Conservation (phyloP, 345 rosid genomes). For the Syzygium jambos region DNA sequence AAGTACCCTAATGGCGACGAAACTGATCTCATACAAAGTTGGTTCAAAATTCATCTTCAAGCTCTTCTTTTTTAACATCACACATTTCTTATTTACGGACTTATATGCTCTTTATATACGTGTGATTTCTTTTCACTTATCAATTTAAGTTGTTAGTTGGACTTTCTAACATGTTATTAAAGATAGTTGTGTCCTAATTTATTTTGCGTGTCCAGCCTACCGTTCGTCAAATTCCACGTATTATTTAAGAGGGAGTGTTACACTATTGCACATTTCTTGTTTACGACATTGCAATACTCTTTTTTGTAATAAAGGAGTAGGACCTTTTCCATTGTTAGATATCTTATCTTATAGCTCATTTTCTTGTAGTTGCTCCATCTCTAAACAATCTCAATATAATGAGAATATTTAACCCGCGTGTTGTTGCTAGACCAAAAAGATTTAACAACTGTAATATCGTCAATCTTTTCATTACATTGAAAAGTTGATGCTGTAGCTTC, state of each 20-base stretch:
- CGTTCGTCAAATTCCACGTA: not conserved
- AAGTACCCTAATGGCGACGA: not conserved
- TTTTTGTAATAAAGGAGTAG: not conserved
- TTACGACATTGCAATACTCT: too few relatives aligned
- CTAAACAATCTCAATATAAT: not conserved
- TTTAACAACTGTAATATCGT: not conserved
- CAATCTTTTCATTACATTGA: not conserved
- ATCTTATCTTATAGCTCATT: not conserved
- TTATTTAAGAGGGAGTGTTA: not conserved
- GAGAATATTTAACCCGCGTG: not conserved
- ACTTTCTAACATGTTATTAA: not conserved
- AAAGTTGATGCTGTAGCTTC: not conserved
- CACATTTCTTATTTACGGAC: rapidly evolving
- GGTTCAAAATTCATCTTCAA: not conserved
- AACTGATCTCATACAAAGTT: not conserved
- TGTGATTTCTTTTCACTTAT: not conserved
- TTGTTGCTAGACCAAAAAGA: not conserved
- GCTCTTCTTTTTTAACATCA: not conserved
- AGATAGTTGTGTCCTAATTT: rapidly evolving
- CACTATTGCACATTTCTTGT: not conserved
- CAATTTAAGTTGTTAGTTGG: rapidly evolving
- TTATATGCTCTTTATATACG: not conserved
- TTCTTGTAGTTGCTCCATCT: not conserved
- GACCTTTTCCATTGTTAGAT: too few relatives aligned
- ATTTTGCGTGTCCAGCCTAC: rapidly evolving